Percentiles rank a stretch among this genome's conserved stretches.
Evolutionary conservation across 2,329 filamentous ascomycete species (phyloP).

Genomic region (Arthroderma sp.): DNA sequence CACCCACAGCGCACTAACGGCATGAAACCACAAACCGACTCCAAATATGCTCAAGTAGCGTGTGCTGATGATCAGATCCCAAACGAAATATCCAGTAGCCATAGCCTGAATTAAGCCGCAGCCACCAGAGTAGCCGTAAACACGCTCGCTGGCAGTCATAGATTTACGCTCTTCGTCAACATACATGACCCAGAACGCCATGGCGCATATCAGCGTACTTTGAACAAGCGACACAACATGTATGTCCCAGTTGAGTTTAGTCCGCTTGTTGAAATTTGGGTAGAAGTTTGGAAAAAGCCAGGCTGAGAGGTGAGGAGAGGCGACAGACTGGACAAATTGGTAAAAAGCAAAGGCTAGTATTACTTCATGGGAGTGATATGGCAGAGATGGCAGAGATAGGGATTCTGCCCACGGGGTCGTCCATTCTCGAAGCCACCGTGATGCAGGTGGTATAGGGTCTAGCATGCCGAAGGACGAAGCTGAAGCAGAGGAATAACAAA

Average conservation of each 20-base stretch:
- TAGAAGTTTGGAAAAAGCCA: conserved; percentile 44
- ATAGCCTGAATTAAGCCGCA: conserved; percentile 46
- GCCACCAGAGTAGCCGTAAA: conserved; percentile 50
- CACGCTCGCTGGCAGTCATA: conserved; percentile 40
- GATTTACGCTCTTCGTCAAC: conserved; percentile 41
- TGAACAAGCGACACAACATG: conserved; percentile 52
- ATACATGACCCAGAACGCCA: conserved; percentile 46
- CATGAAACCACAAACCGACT: conserved; percentile 48
- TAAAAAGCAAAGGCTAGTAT: conserved; percentile 44
- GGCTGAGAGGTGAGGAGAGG: conserved; percentile 43
- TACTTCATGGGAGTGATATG: conserved; percentile 50
- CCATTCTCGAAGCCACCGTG: conserved; percentile 37
- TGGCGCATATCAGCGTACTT: conserved; percentile 40
- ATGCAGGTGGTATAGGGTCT: conserved; percentile 35
- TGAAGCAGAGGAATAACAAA: conserved; percentile 4
- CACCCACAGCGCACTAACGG: conserved; percentile 46
- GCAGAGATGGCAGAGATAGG: conserved; percentile 42
- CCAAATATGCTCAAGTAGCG: conserved; percentile 46
- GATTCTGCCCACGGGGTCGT: conserved; percentile 38
- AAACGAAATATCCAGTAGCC: conserved; percentile 51
- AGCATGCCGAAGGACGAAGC: conserved; percentile 20
- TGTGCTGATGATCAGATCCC: conserved; percentile 47
- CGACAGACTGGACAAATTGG: conserved; percentile 38
- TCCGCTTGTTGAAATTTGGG: conserved; percentile 39
- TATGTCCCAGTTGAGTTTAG: conserved; percentile 53